Evolutionary conservation across 495 filamentous ascomycete species (phyloP).

Genomic region (Aspergillus asperescens): DNA sequence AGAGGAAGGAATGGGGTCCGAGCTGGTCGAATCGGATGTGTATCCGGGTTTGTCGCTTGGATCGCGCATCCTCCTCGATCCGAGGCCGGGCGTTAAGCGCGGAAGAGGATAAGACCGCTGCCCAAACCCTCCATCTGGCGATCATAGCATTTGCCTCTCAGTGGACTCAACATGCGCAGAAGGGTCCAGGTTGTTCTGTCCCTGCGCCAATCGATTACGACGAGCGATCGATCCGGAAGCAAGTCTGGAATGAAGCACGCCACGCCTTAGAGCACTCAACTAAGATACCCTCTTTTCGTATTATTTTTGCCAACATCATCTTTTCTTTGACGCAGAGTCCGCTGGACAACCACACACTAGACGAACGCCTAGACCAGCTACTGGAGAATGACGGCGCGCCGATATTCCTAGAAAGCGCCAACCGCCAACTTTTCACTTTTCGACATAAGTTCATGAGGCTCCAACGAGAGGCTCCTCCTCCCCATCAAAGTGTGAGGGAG

Average conservation of each 20-base stretch:
- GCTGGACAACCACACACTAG: background rate
- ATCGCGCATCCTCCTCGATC: background rate
- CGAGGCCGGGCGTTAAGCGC: background rate
- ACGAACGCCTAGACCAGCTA: background rate
- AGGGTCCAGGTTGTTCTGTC: background rate
- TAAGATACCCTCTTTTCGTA: background rate
- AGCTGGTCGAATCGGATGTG: constrained; percentile 3
- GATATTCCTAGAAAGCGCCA: background rate
- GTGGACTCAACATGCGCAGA: constrained; percentile 3
- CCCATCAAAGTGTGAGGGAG: background rate
- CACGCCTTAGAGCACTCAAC: background rate
- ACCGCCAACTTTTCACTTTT: background rate
- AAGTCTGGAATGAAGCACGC: background rate
- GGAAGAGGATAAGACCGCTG: background rate
- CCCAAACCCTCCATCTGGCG: background rate
- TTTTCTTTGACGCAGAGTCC: background rate
- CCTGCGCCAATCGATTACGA: background rate
- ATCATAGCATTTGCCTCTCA: background rate
- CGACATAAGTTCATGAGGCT: background rate
- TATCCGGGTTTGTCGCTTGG: background rate
- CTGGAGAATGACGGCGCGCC: constrained; percentile 2
- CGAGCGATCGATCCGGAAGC: background rate
- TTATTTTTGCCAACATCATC: background rate
- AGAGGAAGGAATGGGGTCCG: background rate
- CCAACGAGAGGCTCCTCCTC: background rate